Evolutionary conservation across 345 rosid species (phyloP).

Genomic region (Salix udensis): DNA sequence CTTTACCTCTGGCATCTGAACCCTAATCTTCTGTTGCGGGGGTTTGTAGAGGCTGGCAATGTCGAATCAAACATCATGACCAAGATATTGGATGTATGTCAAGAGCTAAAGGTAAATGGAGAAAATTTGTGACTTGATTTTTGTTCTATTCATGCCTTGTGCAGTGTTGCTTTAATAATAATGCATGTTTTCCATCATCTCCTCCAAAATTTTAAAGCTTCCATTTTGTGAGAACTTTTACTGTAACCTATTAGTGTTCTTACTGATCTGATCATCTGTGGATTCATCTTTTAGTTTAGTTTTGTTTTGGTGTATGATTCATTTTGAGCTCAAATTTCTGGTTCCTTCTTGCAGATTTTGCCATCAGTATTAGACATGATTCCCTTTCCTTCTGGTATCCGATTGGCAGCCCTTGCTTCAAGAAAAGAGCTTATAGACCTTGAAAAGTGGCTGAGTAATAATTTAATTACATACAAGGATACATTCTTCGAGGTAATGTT

Average conservation of each 20-base stretch:
- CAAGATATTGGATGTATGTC: conserved; percentile 66
- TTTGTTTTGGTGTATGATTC: neutral
- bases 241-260: neutral
- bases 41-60: conserved; percentile 54
- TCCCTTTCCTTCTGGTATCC: conserved; percentile 61
- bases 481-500: conserved; percentile 68
- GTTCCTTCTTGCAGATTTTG: conserved; percentile 56
- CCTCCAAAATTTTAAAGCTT: neutral
- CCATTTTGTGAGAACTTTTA: neutral
- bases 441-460: conserved; percentile 73
- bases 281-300: neutral
- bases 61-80: conserved; percentile 51
- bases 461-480: conserved; percentile 58
- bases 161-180: neutral
- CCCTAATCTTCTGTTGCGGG: conserved; percentile 64
- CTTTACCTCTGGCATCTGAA: conserved; percentile 76
- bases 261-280: neutral
- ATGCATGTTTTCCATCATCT: neutral
- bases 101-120: conserved; percentile 70
- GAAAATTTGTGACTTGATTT: neutral
- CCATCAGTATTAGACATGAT: conserved; percentile 62
- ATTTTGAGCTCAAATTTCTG: neutral
- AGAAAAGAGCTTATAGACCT: conserved; percentile 66
- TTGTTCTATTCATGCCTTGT: neutral
- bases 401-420: conserved; percentile 85